Evolutionary conservation across 2,329 filamentous ascomycete species (phyloP).

Genomic region (Aspergillus sp.): DNA sequence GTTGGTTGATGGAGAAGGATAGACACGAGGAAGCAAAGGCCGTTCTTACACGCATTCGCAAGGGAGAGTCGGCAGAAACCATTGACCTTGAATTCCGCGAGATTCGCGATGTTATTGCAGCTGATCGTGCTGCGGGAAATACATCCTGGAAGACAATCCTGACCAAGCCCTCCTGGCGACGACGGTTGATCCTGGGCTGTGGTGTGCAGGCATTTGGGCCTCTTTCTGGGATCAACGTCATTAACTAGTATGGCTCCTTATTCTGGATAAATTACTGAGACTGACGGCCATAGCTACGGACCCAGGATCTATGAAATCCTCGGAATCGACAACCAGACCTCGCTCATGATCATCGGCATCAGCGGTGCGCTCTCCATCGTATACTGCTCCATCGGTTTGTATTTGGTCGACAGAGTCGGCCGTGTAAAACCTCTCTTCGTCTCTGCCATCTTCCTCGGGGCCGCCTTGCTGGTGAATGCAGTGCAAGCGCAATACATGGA

Average conservation of each 20-base stretch:
- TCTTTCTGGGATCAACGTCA: constrained; percentile 50
- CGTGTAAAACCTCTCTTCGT: constrained; percentile 51
- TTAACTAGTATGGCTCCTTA: constrained; percentile 18
- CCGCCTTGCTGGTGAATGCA: constrained; percentile 29
- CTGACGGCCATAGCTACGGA: constrained; percentile 4
- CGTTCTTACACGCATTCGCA: constrained; percentile 29
- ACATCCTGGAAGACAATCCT: constrained; percentile 13
- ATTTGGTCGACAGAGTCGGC: constrained; percentile 48
- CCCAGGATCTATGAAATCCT: constrained; percentile 8
- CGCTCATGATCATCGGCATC: constrained; percentile 54
- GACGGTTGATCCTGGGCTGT: constrained; percentile 49
- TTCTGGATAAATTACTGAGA: not conserved
- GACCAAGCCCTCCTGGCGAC: constrained; percentile 38
- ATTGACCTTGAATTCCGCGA: constrained; percentile 45
- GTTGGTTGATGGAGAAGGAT: constrained; percentile 16
- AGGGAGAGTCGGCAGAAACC: constrained; percentile 29
- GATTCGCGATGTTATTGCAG: constrained; percentile 42
- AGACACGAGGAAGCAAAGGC: constrained; percentile 19
- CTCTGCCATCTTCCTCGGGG: constrained; percentile 41
- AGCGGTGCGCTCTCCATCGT: constrained; percentile 51
- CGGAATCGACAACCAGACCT: constrained; percentile 26
- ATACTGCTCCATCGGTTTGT: constrained; percentile 50
- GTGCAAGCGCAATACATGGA: constrained; percentile 7
- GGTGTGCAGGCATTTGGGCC: constrained; percentile 52
- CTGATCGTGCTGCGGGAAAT: constrained; percentile 26